Evolutionary conservation across 805 yeast species (phyloP).

Genomic region (Lipomyces orientalis): DNA sequence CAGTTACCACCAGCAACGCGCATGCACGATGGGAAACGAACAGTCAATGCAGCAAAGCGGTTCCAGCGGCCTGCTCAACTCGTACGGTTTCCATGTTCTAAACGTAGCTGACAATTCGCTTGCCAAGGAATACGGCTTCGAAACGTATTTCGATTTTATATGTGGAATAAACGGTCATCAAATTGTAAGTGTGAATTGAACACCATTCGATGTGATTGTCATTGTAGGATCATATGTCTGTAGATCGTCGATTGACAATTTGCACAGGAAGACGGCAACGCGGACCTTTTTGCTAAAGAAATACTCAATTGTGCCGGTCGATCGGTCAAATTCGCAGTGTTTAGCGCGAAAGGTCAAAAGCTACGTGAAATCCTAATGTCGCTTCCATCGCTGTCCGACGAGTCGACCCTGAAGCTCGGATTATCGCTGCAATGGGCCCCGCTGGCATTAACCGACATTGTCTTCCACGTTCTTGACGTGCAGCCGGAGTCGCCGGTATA

Average conservation of each 20-base stretch:
- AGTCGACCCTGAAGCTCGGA: conserved; percentile 45
- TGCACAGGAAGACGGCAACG: conserved; percentile 29
- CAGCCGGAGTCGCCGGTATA: conserved; percentile 82
- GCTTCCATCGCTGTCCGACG: conserved; percentile 7
- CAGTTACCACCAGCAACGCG: background rate
- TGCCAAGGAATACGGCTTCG: conserved; percentile 62
- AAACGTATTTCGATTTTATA: conserved; percentile 86
- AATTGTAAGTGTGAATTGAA: conserved; percentile 39
- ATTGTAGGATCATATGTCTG: conserved; percentile 1
- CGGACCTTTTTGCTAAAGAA: conserved; percentile 25
- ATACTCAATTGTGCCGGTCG: conserved; percentile 35
- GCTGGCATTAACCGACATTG: conserved; percentile 72
- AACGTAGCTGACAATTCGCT: conserved; percentile 54
- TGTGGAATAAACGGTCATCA: conserved; percentile 80
- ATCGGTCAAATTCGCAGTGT: conserved; percentile 35
- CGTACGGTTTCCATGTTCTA: conserved; percentile 64
- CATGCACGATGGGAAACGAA: conserved; percentile 33
- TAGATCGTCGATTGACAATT: background rate
- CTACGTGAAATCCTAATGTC: conserved; percentile 52
- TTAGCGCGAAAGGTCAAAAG: conserved; percentile 38
- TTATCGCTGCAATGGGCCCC: conserved; percentile 76
- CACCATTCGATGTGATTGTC: background rate
- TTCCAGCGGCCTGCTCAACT: conserved; percentile 18
- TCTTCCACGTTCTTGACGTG: conserved; percentile 83
- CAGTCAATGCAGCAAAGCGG: conserved; percentile 24